A percentile compares a stretch with the other conserved stretches of the same genome.
Evolutionary conservation across 768 basidiomycete genomes (phyloP).

Genomic region (Paxillus involutus): DNA sequence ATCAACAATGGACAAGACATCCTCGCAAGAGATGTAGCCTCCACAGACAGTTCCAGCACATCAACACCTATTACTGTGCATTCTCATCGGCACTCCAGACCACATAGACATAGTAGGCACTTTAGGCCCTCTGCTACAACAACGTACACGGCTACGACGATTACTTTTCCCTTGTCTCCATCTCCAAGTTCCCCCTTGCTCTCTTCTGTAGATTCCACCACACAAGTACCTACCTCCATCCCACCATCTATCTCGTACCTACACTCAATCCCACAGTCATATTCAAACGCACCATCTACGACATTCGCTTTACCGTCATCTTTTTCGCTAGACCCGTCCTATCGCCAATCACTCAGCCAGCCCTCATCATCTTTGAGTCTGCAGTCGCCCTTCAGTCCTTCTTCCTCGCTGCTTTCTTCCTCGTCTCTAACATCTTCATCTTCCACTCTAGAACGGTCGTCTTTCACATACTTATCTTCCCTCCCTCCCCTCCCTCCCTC

Average conservation of each 20-base stretch:
- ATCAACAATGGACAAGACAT: constrained; percentile 46
- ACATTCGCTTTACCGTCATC: not conserved
- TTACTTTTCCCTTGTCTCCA: constrained; percentile 6
- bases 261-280: not conserved
- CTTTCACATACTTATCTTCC: not conserved
- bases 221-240: not conserved
- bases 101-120: not conserved
- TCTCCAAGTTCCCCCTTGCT: not conserved
- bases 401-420: not conserved
- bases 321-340: not conserved
- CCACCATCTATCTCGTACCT: not conserved
- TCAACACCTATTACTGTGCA: not conserved
- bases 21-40: constrained; percentile 26
- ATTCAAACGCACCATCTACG: not conserved
- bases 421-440: not conserved
- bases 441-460: not conserved
- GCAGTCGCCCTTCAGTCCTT: not conserved
- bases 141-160: constrained; percentile 4
- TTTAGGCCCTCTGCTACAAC: constrained; percentile 4
- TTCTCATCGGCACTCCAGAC: not conserved
- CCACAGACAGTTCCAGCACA: constrained; percentile 5
- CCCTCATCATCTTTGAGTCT: not conserved
- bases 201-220: not conserved
- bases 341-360: not conserved
- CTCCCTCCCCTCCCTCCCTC: not conserved